These are phyloP conservation scores for Hypomyces rosellus DNA, from an alignment of 2,329 filamentous ascomycete species.

Conservation along the genomic window DNA sequence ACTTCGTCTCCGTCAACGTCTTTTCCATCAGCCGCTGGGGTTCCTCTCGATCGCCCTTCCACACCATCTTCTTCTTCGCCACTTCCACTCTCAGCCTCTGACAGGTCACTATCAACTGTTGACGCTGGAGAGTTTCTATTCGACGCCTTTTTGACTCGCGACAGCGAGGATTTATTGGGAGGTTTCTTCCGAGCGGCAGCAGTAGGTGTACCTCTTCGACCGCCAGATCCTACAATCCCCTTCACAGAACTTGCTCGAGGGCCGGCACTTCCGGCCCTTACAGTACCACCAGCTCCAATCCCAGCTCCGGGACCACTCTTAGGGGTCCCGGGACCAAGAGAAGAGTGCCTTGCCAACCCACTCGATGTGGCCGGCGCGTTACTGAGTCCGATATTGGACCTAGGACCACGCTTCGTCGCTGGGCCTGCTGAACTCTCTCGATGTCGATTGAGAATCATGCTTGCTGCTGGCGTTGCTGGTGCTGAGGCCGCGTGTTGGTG, in stretches of 20 bases:
- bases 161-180: constrained; percentile 53
- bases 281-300: constrained; percentile 25
- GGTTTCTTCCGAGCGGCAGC: constrained; percentile 42
- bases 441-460: constrained; percentile 53
- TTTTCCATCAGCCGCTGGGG: constrained; percentile 28
- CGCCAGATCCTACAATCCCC: constrained; percentile 29
- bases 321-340: constrained; percentile 56
- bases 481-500: constrained; percentile 45
- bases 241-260: constrained; percentile 47
- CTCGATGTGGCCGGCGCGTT: constrained; percentile 48
- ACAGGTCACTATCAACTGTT: constrained; percentile 58
- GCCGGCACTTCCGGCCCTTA: constrained; percentile 53
- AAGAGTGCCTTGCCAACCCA: constrained; percentile 55
- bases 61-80: constrained; percentile 43
- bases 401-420: constrained; percentile 47
- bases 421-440: constrained; percentile 55
- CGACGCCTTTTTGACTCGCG: constrained; percentile 53
- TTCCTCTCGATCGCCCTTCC: constrained; percentile 27
- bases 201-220: constrained; percentile 45
- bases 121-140: constrained; percentile 57
- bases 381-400: constrained; percentile 41
- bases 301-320: constrained; percentile 33
- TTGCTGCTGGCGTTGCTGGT: constrained; percentile 54
- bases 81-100: constrained; percentile 53
- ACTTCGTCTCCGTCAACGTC: constrained; percentile 45